Base-by-base conservation (phyloP, 768 basidiomycete species). In the Boletellus ananas region DNA sequence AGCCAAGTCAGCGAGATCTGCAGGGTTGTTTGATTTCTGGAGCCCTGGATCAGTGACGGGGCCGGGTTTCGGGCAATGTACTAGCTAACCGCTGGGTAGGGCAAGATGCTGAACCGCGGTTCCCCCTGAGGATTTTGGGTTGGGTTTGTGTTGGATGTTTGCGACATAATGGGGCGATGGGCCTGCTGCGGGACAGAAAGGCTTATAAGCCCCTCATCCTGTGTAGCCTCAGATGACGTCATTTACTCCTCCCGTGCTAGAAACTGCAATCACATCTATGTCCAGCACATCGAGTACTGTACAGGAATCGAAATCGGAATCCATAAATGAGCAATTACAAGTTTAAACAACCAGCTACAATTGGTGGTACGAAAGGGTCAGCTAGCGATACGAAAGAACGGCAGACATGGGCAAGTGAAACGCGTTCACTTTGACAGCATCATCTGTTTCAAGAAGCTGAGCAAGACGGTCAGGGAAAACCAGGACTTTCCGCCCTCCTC, bases 361-460 rank as follows among this genome's bases (percentile, higher is more conserved):
- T 39, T 34, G 38, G 11, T 45, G 33, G 11, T 58, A 46, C 17
- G 49, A 38, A 20, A 46, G 14, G 10, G 13, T 52, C 34, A 49
- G 34, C 45, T 48, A 46, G 20, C 34, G 21, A 27, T 58, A 34
- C 3, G 33, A 16, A 25, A 54, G 27, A 6, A 54, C 20, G n/a
- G 58, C 43, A 4, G 58, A 55, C 48, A 56, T 54, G 45, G 59
- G 60, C 17, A 50, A 25, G 43, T 23, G 58, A 40, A 50, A 48
- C 14, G 45, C 17, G 45, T 61, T 76, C 69, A 87, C 74, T 85
- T 85, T 59, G 81, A 77, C 44, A 84, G 70, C 85, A 87, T 86
- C 84, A 87, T 86, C 84, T 84, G 58, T 39, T 52, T 52, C 46
- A 29, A 58, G 51, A 48, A 37, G 51, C 58, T 51, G 44, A 42